Conservation (phyloP, 371 early-diverging fungal species). For the Actinomortierella wolfii region DNA sequence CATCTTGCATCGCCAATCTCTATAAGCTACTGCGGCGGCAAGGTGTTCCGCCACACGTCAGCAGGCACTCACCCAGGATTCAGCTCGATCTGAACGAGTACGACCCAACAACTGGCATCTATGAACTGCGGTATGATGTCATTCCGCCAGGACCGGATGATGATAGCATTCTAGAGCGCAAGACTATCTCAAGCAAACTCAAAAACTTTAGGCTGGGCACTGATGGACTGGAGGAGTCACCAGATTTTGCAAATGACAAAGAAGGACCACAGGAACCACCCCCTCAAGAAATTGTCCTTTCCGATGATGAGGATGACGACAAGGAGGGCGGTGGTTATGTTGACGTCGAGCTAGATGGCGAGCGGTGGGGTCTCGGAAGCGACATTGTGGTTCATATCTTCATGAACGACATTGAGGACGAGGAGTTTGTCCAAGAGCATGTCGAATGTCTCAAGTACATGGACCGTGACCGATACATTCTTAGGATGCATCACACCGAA, state of each 20-base stretch:
- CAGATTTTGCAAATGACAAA: conserved; percentile 9
- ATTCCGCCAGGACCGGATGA: conserved; percentile 36
- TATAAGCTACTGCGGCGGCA: conserved; percentile 36
- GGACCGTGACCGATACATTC: conserved; percentile 41
- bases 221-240: conserved; percentile 11
- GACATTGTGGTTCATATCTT: conserved; percentile 45
- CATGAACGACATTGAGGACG: conserved; percentile 47
- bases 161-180: conserved; percentile 8
- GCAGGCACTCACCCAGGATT: conserved; percentile 39
- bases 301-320: conserved; percentile 38
- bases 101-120: conserved; percentile 41
- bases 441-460: conserved; percentile 48
- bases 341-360: conserved; percentile 47
- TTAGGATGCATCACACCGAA: conserved; percentile 45
- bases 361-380: conserved; percentile 42
- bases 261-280: conserved; percentile 16
- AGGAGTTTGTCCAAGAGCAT: conserved; percentile 44
- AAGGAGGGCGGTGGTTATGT: conserved; percentile 28
- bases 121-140: conserved; percentile 46
- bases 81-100: conserved; percentile 46
- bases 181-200: conserved; percentile 30
- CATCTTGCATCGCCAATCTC: conserved; percentile 45
- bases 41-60: conserved; percentile 46
- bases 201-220: conserved; percentile 28
- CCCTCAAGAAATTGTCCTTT: conserved; percentile 30